Evolutionary conservation across 768 basidiomycete genomes (phyloP), one percentile per base, ranked within the genome.

Genomic region (Phaeotremella skinneri): DNA sequence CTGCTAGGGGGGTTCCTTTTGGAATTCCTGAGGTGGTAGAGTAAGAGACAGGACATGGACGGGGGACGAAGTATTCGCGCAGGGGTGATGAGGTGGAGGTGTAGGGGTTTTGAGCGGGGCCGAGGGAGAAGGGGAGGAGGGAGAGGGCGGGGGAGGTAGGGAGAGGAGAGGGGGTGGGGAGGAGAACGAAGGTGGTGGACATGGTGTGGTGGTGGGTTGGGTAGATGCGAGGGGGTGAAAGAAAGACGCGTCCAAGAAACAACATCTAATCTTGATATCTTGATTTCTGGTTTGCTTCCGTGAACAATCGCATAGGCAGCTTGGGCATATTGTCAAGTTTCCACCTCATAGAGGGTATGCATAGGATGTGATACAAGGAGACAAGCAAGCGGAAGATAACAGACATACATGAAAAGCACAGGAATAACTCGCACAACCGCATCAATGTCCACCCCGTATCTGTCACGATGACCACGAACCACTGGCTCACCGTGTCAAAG

Each of bases 361-460:
- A n/a, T n/a, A n/a, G n/a, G n/a, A 45, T 27, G 5, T 37, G 13
- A 58, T 26, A 52, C 3, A 29, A 58, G 37, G 23, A 21, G 52
- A n/a, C 29, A 43, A 32, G 3, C 52, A 25, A 4, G 6, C 20
- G 31, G 41, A 47, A 26, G 21, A 9, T 21, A 31, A 45, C 21
- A 25, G 37, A 25, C 3, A 17, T 42, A 25, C 20, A 52, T 14
- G 37, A 17, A 48, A 7, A 9, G 9, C 9, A 21, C 21, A 9
- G 25, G 11, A 48, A 9, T n/a, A 9, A 16, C 45, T n/a, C n/a
- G 27, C 32, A 21, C n/a, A 34, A 25, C 25, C 26, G 7, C 1
- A 20, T 23, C 14, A 3, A 62, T 75, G 67, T 73, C 30, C 63
- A 61, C 73, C 69, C 73, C 70, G 73, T 75, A 75, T 75, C 73